These are phyloP conservation scores for Candida patagonica DNA, from an alignment of 805 yeast genomes.

Conservation along the genomic window DNA sequence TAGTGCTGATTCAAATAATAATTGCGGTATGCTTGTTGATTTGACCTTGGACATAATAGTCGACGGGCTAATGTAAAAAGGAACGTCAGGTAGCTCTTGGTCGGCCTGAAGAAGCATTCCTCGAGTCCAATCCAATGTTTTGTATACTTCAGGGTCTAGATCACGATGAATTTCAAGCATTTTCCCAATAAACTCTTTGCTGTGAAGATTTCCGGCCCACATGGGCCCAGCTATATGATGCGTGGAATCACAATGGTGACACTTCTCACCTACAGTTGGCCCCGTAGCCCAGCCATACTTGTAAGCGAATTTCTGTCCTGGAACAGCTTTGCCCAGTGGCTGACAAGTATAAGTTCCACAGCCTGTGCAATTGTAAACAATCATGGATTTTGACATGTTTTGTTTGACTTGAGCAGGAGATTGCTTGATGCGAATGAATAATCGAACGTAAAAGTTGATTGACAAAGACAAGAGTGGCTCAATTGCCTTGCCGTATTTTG, in stretches of 20 bases:
- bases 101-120: slow-evolving; percentile 88
- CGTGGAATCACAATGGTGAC: slow-evolving; percentile 60
- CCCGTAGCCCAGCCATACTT: slow-evolving; percentile 51
- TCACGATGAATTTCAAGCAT: slow-evolving; percentile 47
- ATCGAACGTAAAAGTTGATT: slow-evolving; percentile 86
- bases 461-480: slow-evolving; percentile 82
- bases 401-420: slow-evolving; percentile 78
- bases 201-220: slow-evolving; percentile 83
- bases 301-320: slow-evolving; percentile 9
- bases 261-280: slow-evolving; percentile 44
- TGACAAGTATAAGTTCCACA: slow-evolving; percentile 70
- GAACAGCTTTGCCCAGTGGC: slow-evolving; percentile 52
- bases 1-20: slow-evolving; percentile 62
- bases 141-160: slow-evolving; percentile 50
- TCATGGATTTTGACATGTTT: slow-evolving; percentile 65
- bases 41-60: slow-evolving; percentile 65
- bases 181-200: slow-evolving; percentile 52
- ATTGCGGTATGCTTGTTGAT: slow-evolving; percentile 75
- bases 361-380: slow-evolving; percentile 76
- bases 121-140: slow-evolving; percentile 73
- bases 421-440: slow-evolving; percentile 68
- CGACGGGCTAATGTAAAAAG: slow-evolving; percentile 79
- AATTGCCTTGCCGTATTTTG: slow-evolving; percentile 75
- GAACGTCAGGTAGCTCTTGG: slow-evolving; percentile 53
- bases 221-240: slow-evolving; percentile 90